phyloP scores from a whole-genome alignment of 2,329 filamentous ascomycete genomes.

The Fusarium phyllophilum region DNA sequence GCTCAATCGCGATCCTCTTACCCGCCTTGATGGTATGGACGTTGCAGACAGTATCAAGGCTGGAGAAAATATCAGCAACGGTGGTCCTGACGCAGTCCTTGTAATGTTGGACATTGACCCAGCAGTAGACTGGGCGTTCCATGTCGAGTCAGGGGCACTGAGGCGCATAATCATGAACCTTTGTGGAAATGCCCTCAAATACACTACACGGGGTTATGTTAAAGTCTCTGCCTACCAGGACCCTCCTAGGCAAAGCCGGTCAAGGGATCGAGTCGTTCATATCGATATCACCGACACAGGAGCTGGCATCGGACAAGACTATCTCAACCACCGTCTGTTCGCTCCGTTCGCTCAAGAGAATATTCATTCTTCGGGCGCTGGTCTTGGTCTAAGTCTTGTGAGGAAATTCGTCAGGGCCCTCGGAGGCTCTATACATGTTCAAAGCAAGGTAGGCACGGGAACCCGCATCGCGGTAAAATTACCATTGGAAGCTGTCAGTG shows the following conservation, averaged over 20 bases:
- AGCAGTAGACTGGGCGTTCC: conserved; percentile 61
- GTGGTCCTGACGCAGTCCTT: conserved; percentile 23
- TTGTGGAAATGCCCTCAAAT: conserved; percentile 71
- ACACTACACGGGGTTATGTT: conserved; percentile 56
- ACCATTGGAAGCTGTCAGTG: conserved; percentile 36
- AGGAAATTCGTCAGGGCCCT: conserved; percentile 68
- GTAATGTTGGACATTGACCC: conserved; percentile 54
- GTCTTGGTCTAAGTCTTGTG: conserved; percentile 74
- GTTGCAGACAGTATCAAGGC: conserved; percentile 2
- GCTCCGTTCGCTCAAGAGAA: conserved; percentile 74
- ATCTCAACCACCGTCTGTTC: conserved; percentile 68
- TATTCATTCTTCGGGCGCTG: conserved; percentile 66
- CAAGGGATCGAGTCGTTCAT: conserved; percentile 31
- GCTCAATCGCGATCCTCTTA: neutral
- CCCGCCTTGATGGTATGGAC: conserved; percentile 26
- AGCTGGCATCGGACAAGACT: conserved; percentile 71
- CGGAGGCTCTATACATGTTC: conserved; percentile 67
- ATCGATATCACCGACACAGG: conserved; percentile 71
- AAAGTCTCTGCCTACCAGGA: conserved; percentile 43
- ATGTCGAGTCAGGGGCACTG: conserved; percentile 62
- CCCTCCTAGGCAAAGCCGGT: neutral
- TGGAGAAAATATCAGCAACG: neutral
- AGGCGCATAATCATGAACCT: conserved; percentile 70
- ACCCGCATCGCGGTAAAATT: conserved; percentile 50
- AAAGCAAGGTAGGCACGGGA: conserved; percentile 53